Percentiles rank a stretch among this genome's conserved stretches.
Evolutionary conservation across 1,284 basidiomycete genomes (phyloP).

Genomic region (Cystobasidium slooffiae): DNA sequence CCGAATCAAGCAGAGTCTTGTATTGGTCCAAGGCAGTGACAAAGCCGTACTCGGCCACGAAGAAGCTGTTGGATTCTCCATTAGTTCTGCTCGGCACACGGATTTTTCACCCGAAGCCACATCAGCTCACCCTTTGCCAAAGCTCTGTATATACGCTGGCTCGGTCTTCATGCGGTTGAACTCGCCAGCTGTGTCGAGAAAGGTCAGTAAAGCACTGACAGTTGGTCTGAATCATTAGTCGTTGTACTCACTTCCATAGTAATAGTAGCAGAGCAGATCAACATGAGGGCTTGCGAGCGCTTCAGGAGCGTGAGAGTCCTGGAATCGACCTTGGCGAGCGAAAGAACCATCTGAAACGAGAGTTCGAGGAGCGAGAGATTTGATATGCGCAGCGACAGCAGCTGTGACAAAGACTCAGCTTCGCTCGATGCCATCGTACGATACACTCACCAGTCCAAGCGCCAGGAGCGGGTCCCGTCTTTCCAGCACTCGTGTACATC

Average conservation of each 20-base stretch:
- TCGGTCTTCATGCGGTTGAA: slow-evolving; percentile 51
- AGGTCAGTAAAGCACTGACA: not conserved
- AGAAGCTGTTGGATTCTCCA: slow-evolving; percentile 36
- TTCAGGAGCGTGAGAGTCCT: slow-evolving; percentile 49
- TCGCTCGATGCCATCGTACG: too few species aligned
- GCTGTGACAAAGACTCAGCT: not conserved
- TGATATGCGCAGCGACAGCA: slow-evolving; percentile 49
- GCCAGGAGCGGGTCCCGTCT: slow-evolving; percentile 34
- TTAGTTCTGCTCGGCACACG: too few species aligned
- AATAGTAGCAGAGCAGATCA: slow-evolving; percentile 53
- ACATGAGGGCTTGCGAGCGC: slow-evolving; percentile 50
- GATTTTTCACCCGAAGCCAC: too few species aligned
- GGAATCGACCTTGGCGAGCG: slow-evolving; percentile 50
- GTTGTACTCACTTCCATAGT: slow-evolving; percentile 48
- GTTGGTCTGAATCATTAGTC: not conserved
- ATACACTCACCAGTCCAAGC: slow-evolving; percentile 39
- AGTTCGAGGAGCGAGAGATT: slow-evolving; percentile 52
- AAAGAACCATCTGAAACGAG: slow-evolving; percentile 55
- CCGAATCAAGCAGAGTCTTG: slow-evolving; percentile 45
- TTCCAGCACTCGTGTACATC: slow-evolving; percentile 36
- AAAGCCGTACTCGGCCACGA: slow-evolving; percentile 56
- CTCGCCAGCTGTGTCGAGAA: slow-evolving; percentile 46
- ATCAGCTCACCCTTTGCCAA: slow-evolving; percentile 49
- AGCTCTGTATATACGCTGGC: slow-evolving; percentile 45
- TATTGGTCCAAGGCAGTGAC: slow-evolving; percentile 49